Base-by-base conservation (phyloP, 495 filamentous ascomycete genomes). In the Penicillium subrubescens region DNA sequence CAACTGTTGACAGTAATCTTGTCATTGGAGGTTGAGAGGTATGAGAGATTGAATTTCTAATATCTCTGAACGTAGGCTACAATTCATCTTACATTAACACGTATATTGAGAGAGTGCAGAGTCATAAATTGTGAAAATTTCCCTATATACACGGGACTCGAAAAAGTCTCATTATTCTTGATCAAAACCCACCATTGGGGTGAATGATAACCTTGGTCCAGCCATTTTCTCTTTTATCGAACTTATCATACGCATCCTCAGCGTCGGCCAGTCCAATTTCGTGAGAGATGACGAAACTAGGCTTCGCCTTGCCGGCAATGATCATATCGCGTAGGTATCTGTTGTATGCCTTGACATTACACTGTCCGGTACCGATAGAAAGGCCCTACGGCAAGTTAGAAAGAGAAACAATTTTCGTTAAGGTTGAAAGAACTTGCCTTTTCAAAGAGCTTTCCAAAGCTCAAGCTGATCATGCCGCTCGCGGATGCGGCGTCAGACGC, bases 321-420 rank as follows among this genome's bases (percentile, higher is more conserved):
- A 88, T 87, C 71, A 87, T 69, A 63, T 87, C 84, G 6, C 84
- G 77, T 34, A 87, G 70, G 64, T 85, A 83, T 19, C 84, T 75
- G 65, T 87, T 87, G 64, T 86, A 87, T 2, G 79, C 74, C 62
- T 86, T 88, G 23, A 88, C 84, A 63, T 88, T 88, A 72, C 84
- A 86, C 67, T 88, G 84, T 23, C 84, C 83, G 29, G 83, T 86
- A 11, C 78, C 78, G 10, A 86, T 66, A 0, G 74, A 74, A 5
- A 85, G 73, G 57, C 83, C 75, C 81, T 85, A 52, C 54, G 25
- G 23, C 29, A 44, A 21, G 27, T 63, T 63, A 59, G 55, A 31
- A 29, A 33, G 6, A 15, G 0, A 14, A 3, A 41, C 23, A 19
- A 4, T 14, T 3, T 35, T 11, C 7, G 12, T 27, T 3, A 17